Conservation (phyloP, 2,329 filamentous ascomycete genomes). For the Sporothrix globosa region DNA sequence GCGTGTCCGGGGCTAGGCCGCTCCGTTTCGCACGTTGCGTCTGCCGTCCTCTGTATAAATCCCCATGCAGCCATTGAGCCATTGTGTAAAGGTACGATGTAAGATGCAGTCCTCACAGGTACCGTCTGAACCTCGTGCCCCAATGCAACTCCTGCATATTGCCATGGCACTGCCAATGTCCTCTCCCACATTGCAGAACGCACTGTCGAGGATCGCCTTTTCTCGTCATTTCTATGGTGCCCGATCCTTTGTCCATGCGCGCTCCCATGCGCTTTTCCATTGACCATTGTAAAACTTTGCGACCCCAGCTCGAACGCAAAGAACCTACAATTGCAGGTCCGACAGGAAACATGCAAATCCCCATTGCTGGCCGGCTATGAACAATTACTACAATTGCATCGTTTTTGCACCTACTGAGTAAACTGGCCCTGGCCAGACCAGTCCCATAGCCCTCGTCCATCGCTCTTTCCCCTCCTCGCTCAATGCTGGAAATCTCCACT, state of each 20-base stretch:
- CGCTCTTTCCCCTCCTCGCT: conserved; percentile 23
- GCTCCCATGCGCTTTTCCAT: neutral
- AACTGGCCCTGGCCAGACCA: neutral
- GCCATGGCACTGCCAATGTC: conserved; percentile 11
- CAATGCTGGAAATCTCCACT: conserved; percentile 7
- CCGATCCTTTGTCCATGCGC: conserved; percentile 1
- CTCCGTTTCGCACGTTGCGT: neutral
- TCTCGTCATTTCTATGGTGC: neutral
- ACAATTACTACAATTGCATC: conserved; percentile 12
- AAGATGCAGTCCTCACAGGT: neutral
- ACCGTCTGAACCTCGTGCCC: neutral
- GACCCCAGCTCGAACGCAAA: neutral
- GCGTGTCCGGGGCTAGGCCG: neutral
- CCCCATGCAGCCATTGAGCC: too few relatives aligned
- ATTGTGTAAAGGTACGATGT: neutral
- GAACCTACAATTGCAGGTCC: neutral
- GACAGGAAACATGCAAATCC: neutral
- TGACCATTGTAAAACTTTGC: neutral
- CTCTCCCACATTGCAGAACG: conserved; percentile 8
- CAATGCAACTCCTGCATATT: conserved; percentile 14
- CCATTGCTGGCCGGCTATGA: conserved; percentile 7
- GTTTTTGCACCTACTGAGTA: too few relatives aligned
- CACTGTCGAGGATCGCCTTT: conserved; percentile 21
- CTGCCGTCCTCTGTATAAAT: too few relatives aligned
- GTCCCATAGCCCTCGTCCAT: conserved; percentile 16